phyloP scores from a whole-genome alignment of 2,329 filamentous ascomycete genomes.

The Paecilomyces sp. region DNA sequence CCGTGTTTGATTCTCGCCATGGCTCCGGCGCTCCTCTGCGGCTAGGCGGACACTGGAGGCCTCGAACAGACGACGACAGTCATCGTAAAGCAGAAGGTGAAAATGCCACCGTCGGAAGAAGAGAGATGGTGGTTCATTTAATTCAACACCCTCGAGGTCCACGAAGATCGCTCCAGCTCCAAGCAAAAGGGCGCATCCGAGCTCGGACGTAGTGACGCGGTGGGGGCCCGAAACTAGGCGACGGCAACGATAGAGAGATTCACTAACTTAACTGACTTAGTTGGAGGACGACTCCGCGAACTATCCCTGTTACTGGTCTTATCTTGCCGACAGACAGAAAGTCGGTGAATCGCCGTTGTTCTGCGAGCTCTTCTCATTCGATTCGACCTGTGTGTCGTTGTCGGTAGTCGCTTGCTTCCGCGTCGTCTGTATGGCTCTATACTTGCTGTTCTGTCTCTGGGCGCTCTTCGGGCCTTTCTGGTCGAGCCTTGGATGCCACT shows the following conservation, averaged over 20 bases:
- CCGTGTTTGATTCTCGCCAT: slow-evolving; percentile 30
- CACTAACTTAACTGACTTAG: too few species aligned
- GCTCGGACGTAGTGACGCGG: not conserved
- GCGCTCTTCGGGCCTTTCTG: not conserved
- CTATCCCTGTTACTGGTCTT: not conserved
- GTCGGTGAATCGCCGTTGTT: not conserved
- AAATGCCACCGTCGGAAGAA: not conserved
- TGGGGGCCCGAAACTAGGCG: not conserved
- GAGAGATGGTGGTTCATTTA: not conserved
- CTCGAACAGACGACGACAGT: not conserved
- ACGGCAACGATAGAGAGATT: not conserved
- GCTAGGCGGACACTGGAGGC: not conserved
- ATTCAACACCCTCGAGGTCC: not conserved
- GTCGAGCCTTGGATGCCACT: not conserved
- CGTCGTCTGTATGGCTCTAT: not conserved
- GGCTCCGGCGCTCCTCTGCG: not conserved
- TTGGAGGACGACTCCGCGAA: not conserved
- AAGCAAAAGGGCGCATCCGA: not conserved
- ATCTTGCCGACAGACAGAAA: not conserved
- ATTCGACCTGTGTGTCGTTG: not conserved
- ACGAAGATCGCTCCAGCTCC: not conserved
- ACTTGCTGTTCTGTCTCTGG: not conserved
- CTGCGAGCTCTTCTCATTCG: not conserved
- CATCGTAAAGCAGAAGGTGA: not conserved
- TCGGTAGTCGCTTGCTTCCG: not conserved